Evolutionary conservation across 2,329 filamentous ascomycete genomes (phyloP).

Genomic region (Podosphaera xanthii): DNA sequence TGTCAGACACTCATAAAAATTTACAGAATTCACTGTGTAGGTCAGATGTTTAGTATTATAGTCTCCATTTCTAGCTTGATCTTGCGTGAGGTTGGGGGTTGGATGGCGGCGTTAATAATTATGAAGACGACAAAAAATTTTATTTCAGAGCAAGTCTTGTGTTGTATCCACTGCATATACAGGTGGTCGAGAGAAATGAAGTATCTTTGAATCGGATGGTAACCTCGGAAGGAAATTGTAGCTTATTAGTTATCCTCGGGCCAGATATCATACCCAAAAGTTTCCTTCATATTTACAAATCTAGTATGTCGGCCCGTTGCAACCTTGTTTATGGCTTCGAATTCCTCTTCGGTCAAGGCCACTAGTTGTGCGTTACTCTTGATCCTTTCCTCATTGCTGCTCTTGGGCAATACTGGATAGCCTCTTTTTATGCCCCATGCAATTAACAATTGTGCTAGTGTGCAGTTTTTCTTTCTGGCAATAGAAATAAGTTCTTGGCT

Average conservation of each 20-base stretch:
- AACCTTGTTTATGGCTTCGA: slow-evolving; percentile 32
- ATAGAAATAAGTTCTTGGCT: neutral
- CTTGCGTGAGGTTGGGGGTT: too few species aligned
- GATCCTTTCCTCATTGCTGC: slow-evolving; percentile 44
- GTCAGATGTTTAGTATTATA: too few species aligned
- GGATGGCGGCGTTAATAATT: too few species aligned
- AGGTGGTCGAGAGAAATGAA: too few species aligned
- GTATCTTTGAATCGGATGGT: too few species aligned
- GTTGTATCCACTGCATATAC: too few species aligned
- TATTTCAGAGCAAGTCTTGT: too few species aligned
- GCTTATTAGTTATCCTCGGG: slow-evolving; percentile 24
- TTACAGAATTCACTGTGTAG: too few species aligned
- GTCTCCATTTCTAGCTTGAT: too few species aligned
- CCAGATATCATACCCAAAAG: slow-evolving; percentile 53
- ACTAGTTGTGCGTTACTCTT: slow-evolving; percentile 45
- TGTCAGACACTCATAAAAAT: too few species aligned
- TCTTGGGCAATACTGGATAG: slow-evolving; percentile 52
- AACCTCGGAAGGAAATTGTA: slow-evolving; percentile 4
- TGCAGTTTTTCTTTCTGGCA: slow-evolving; percentile 39
- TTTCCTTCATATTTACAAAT: slow-evolving; percentile 68
- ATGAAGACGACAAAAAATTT: too few species aligned
- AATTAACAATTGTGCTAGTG: slow-evolving; percentile 39
- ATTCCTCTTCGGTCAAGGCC: slow-evolving; percentile 37
- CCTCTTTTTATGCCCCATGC: slow-evolving; percentile 51
- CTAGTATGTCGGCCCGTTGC: slow-evolving; percentile 42